A percentile compares a stretch with the other conserved stretches of the same genome.
Conservation (phyloP, 768 basidiomycete species). For the Pleurotus tuoliensis region DNA sequence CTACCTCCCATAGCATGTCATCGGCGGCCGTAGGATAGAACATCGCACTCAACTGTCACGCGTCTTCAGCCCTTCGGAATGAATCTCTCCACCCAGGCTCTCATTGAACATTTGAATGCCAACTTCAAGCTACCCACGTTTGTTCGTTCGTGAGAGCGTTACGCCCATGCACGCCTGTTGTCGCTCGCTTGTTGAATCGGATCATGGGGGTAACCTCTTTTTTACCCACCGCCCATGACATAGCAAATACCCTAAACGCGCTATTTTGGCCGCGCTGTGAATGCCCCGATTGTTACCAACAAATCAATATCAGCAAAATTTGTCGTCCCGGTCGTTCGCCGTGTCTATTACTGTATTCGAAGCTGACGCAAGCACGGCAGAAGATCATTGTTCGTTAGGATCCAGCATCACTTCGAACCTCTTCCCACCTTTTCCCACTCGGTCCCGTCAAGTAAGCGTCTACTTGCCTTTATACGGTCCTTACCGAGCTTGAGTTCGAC, state of each 20-base stretch:
- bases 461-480: background rate
- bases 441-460: background rate
- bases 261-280: background rate
- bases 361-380: no score
- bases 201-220: background rate
- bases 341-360: background rate
- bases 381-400: background rate
- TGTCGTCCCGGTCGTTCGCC: background rate
- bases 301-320: background rate
- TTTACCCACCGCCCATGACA: background rate
- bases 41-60: no score
- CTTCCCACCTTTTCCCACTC: background rate
- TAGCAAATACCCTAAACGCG: background rate
- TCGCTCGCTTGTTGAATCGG: background rate
- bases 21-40: no score
- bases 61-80: no score
- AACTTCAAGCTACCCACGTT: background rate
- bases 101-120: no score
- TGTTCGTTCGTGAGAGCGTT: background rate
- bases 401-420: background rate
- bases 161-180: background rate
- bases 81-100: no score
- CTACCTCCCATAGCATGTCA: no score
- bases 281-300: background rate
- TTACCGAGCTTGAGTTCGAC: background rate